Conservation (phyloP, 176 grass and related monocot genomes). For the Oryza glaberrima region DNA sequence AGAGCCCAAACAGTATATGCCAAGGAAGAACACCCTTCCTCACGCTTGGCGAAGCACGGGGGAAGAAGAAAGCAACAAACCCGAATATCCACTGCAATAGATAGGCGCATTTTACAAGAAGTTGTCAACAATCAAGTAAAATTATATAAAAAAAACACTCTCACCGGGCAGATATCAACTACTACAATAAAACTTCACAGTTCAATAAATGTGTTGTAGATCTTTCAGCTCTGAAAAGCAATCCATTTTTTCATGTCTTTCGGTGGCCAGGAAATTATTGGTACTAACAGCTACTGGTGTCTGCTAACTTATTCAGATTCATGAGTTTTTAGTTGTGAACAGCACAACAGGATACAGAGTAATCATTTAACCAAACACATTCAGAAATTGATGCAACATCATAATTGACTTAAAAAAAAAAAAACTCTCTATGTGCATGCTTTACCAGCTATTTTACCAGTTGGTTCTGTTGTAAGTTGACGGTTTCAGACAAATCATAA, state of each 20-base stretch:
- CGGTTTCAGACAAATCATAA: background rate
- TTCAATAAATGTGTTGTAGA: background rate
- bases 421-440: background rate
- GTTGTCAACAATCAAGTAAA: background rate
- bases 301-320: background rate
- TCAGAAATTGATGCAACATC: background rate
- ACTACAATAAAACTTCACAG: background rate
- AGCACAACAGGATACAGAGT: background rate
- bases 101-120: conserved; percentile 30
- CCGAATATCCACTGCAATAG: conserved; percentile 80
- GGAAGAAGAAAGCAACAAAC: conserved; percentile 75
- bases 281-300: conserved; percentile 12
- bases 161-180: background rate
- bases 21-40: conserved; percentile 71
- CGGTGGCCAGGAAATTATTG: background rate
- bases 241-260: too few relatives aligned
- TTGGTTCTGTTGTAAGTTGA: background rate
- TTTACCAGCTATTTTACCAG: background rate
- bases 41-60: conserved; percentile 54
- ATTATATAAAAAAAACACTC: background rate
- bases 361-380: background rate
- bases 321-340: background rate
- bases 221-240: conserved; percentile 9
- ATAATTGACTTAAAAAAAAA: background rate
- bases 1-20: conserved; percentile 81